Evolutionary conservation across 352 stramenopile genomes (phyloP).

Genomic region (Nothophytophthora sp.): DNA sequence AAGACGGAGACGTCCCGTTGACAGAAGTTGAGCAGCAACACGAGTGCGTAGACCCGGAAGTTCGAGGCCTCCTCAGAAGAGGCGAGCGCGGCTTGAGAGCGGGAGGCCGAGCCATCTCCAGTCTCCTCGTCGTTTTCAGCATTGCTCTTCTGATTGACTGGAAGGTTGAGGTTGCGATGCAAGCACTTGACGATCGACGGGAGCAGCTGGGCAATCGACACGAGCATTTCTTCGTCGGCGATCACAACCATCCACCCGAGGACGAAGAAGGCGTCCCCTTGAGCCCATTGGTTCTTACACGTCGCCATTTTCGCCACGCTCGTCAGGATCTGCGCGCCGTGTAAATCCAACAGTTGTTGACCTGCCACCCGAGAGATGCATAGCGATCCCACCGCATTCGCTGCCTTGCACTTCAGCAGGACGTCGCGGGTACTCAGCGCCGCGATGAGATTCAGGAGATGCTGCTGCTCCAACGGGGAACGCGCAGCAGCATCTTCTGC

Average conservation of each 20-base stretch:
- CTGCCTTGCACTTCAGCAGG: constrained; percentile 79
- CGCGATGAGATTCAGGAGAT: constrained; percentile 41
- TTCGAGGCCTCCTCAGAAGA: constrained; percentile 41
- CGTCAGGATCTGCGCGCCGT: constrained; percentile 36
- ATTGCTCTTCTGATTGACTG: not conserved
- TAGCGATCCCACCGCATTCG: constrained; percentile 69
- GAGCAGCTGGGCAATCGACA: constrained; percentile 38
- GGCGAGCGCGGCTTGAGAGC: constrained; percentile 14
- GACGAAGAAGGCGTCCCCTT: constrained; percentile 76
- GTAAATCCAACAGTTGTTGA: constrained; percentile 51
- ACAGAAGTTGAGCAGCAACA: constrained; percentile 51
- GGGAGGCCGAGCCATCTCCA: not conserved
- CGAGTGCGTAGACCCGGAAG: constrained; percentile 46
- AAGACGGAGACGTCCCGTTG: constrained; percentile 36
- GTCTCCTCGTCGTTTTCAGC: not conserved
- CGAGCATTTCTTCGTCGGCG: constrained; percentile 48
- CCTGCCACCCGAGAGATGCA: constrained; percentile 76
- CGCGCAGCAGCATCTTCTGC: not conserved
- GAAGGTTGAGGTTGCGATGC: constrained; percentile 36
- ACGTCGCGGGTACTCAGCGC: constrained; percentile 63
- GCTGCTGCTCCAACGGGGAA: not conserved
- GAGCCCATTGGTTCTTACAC: constrained; percentile 72
- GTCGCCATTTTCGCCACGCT: constrained; percentile 60
- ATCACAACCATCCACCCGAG: constrained; percentile 78
- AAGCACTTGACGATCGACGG: constrained; percentile 46